A percentile compares a stretch with the other conserved stretches of the same genome.
These are phyloP conservation scores for Turritis glabra DNA, from an alignment of 345 rosid species.

Conservation along the genomic window DNA sequence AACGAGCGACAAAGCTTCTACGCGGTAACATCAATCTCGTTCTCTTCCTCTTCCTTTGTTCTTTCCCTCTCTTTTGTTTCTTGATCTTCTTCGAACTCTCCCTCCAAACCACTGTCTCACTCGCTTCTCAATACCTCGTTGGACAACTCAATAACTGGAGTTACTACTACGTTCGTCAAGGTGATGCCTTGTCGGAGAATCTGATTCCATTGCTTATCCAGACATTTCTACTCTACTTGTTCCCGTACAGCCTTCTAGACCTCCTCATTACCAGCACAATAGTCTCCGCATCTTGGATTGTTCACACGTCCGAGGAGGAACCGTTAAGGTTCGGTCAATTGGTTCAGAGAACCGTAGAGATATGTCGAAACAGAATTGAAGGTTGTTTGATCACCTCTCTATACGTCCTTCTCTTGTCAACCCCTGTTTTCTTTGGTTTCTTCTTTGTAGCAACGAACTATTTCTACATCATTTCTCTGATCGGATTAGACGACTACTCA, in stretches of 20 bases:
- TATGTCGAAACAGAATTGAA: constrained; percentile 23
- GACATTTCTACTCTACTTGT: constrained; percentile 3
- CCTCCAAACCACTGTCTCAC: constrained; percentile 27
- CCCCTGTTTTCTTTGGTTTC: constrained; percentile 36
- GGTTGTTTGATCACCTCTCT: constrained; percentile 50
- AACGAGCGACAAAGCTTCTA: constrained; percentile 31
- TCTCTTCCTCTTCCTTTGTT: constrained; percentile 31
- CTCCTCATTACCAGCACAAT: constrained; percentile 40
- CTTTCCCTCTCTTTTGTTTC: constrained; percentile 43
- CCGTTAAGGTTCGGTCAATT: constrained; percentile 7
- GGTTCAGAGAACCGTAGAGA: constrained; percentile 9
- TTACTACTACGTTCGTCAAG: neutral
- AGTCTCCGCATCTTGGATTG: constrained; percentile 32
- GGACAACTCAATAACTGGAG: neutral
- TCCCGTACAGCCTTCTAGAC: constrained; percentile 36
- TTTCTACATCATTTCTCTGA: constrained; percentile 7
- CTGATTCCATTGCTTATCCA: constrained; percentile 17
- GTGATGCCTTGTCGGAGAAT: neutral
- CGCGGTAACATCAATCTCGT: constrained; percentile 18
- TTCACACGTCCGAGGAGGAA: constrained; percentile 29
- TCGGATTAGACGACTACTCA: neutral
- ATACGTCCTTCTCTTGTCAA: constrained; percentile 39
- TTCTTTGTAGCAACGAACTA: constrained; percentile 37
- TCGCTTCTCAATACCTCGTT: constrained; percentile 6
- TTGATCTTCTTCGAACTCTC: constrained; percentile 32